A percentile compares a stretch with the other conserved stretches of the same genome.
These are phyloP conservation scores for Fusarium sp. DNA, from an alignment of 2,329 filamentous ascomycete genomes.

Conservation along the genomic window DNA sequence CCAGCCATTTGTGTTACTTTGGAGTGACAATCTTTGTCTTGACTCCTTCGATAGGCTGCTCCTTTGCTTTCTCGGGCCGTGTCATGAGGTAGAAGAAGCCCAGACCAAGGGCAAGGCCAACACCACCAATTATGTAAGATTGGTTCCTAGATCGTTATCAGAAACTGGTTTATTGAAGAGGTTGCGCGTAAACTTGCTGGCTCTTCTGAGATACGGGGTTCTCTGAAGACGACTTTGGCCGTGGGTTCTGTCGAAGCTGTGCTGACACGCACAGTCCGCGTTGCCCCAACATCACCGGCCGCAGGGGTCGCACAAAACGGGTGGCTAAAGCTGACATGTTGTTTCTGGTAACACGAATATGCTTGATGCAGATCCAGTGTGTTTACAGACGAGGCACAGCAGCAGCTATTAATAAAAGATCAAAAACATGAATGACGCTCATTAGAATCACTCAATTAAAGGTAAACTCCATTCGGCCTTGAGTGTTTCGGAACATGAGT, in stretches of 20 bases:
- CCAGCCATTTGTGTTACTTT: not conserved
- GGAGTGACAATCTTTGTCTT: not conserved
- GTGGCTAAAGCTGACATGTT: constrained; percentile 25
- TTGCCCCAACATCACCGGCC: constrained; percentile 15
- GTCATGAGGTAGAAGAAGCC: constrained; percentile 30
- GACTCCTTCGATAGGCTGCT: constrained; percentile 6
- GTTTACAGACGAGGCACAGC: not conserved
- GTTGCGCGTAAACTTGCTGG: constrained; percentile 1
- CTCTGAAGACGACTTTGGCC: constrained; percentile 5
- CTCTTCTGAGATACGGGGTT: not conserved
- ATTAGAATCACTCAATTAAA: constrained; percentile 14
- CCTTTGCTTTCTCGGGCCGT: constrained; percentile 23
- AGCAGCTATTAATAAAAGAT: not conserved
- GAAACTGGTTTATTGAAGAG: not conserved
- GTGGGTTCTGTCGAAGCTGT: constrained; percentile 6
- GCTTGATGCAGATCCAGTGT: not conserved
- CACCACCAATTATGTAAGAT: constrained; percentile 16
- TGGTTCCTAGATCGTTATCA: constrained; percentile 10
- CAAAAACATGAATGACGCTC: constrained; percentile 12
- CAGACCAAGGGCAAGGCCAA: constrained; percentile 30
- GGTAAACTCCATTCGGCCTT: constrained; percentile 1
- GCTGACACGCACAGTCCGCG: constrained; percentile 17
- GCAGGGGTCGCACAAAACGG: constrained; percentile 29
- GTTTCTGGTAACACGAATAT: not conserved
- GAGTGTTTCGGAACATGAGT: not conserved